Conservation (phyloP, 768 basidiomycete species). For the Pleurotus citrinopileatus region DNA sequence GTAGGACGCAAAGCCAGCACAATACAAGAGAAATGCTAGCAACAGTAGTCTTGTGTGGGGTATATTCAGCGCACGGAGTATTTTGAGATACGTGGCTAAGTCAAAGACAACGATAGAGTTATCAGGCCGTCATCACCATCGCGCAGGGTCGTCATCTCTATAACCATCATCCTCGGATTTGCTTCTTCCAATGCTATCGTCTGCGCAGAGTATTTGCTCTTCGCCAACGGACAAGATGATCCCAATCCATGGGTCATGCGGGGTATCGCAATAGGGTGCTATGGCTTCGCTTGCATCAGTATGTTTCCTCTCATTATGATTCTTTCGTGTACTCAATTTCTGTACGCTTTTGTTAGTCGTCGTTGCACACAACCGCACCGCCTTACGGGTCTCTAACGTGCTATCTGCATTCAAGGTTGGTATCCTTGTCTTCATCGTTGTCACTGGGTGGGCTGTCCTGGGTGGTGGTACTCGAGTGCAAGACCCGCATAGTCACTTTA, state of each 20-base stretch:
- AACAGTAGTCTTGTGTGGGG: too few relatives aligned
- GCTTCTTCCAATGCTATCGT: conserved; percentile 34
- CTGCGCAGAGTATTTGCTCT: conserved; percentile 29
- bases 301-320: neutral
- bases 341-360: neutral
- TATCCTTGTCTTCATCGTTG: conserved; percentile 46
- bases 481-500: conserved; percentile 58
- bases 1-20: too few relatives aligned
- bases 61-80: too few relatives aligned
- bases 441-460: conserved; percentile 60
- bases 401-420: conserved; percentile 46
- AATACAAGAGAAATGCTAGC: too few relatives aligned
- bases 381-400: conserved; percentile 12
- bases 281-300: conserved; percentile 11
- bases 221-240: conserved; percentile 14
- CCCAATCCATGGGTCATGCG: conserved; percentile 6
- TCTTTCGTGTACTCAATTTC: neutral
- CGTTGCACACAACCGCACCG: neutral
- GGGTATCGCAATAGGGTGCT: conserved; percentile 27
- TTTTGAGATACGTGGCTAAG: too few relatives aligned
- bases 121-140: too few relatives aligned
- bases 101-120: too few relatives aligned
- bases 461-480: conserved; percentile 53
- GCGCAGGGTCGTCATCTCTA: too few relatives aligned
- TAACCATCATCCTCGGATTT: conserved; percentile 33